These are phyloP conservation scores for Sugiyamaella neomexicana DNA, from an alignment of 1,139 yeast genomes.

Conservation along the genomic window DNA sequence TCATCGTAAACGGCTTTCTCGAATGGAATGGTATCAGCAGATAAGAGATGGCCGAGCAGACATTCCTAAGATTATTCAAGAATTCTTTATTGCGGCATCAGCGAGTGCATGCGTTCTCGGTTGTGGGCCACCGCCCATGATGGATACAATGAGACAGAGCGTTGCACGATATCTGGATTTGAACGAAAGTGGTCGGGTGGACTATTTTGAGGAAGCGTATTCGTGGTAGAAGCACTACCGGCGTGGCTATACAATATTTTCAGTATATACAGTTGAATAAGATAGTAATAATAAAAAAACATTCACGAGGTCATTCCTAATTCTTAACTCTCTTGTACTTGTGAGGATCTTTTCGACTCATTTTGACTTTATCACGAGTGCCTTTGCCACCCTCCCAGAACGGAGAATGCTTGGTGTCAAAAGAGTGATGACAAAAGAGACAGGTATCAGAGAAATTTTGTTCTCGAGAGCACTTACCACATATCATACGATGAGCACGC, in stretches of 20 bases:
- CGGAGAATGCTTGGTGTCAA: slow-evolving; percentile 39
- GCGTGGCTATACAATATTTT: background rate
- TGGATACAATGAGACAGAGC: slow-evolving; percentile 38
- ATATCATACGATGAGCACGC: slow-evolving; percentile 44
- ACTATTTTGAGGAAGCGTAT: slow-evolving; percentile 44
- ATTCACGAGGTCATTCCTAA: too few relatives aligned
- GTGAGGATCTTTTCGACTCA: slow-evolving; percentile 46
- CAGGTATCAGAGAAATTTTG: slow-evolving; percentile 43
- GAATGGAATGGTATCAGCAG: slow-evolving; percentile 22
- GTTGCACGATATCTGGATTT: slow-evolving; percentile 34
- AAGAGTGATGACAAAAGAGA: slow-evolving; percentile 41
- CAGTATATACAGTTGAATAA: background rate
- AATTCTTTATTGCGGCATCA: slow-evolving; percentile 30
- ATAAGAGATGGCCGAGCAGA: slow-evolving; percentile 33
- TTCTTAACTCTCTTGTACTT: slow-evolving; percentile 39
- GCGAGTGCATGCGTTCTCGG: slow-evolving; percentile 42
- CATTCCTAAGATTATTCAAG: slow-evolving; percentile 28
- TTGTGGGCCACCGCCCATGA: slow-evolving; percentile 44
- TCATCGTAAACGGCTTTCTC: slow-evolving; percentile 8
- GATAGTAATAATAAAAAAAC: background rate
- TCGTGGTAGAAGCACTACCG: slow-evolving; percentile 34
- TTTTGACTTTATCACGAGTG: slow-evolving; percentile 42
- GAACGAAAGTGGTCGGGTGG: slow-evolving; percentile 39
- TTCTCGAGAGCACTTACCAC: slow-evolving; percentile 48
- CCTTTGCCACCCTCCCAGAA: slow-evolving; percentile 51